Evolutionary conservation across 1,139 yeast genomes (phyloP).

Genomic region (Pneumocystis oryctolagi): DNA sequence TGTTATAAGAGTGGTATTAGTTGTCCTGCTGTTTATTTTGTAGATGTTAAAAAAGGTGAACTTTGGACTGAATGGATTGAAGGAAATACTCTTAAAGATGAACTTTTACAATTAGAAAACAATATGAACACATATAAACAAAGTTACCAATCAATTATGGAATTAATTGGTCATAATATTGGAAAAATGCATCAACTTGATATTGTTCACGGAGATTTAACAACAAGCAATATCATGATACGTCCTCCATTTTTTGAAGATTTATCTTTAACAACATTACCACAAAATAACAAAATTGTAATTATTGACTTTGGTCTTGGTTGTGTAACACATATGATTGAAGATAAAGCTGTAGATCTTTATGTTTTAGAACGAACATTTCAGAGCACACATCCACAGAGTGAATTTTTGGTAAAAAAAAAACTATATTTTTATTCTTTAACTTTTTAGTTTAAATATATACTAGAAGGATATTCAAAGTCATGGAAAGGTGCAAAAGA

Average conservation of each 20-base stretch:
- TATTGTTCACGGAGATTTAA: constrained; percentile 86
- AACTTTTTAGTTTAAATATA: constrained; percentile 39
- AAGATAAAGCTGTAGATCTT: constrained; percentile 91
- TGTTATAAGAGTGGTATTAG: constrained; percentile 41
- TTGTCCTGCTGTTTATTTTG: constrained; percentile 55
- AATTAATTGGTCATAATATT: constrained; percentile 49
- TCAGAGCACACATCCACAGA: constrained; percentile 72
- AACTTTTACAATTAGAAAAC: constrained; percentile 25
- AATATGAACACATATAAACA: constrained; percentile 24
- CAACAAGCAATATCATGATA: constrained; percentile 73
- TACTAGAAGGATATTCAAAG: constrained; percentile 53
- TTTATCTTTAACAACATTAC: constrained; percentile 4
- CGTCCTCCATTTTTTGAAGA: background rate
- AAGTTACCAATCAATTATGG: constrained; percentile 13
- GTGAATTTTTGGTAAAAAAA: constrained; percentile 31
- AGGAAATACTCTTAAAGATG: constrained; percentile 19
- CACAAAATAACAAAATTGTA: constrained; percentile 26
- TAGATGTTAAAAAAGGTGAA: constrained; percentile 64
- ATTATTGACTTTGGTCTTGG: constrained; percentile 87
- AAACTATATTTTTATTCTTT: background rate
- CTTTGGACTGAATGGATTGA: constrained; percentile 78
- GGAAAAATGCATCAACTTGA: constrained; percentile 63
- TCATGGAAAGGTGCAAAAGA: constrained; percentile 20
- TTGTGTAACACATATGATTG: constrained; percentile 60
- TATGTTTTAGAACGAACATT: constrained; percentile 90